Percentiles rank a stretch among this genome's conserved stretches.
Evolutionary conservation across 306 rosid genomes (phyloP).

Genomic region (Calophaca sinica): DNA sequence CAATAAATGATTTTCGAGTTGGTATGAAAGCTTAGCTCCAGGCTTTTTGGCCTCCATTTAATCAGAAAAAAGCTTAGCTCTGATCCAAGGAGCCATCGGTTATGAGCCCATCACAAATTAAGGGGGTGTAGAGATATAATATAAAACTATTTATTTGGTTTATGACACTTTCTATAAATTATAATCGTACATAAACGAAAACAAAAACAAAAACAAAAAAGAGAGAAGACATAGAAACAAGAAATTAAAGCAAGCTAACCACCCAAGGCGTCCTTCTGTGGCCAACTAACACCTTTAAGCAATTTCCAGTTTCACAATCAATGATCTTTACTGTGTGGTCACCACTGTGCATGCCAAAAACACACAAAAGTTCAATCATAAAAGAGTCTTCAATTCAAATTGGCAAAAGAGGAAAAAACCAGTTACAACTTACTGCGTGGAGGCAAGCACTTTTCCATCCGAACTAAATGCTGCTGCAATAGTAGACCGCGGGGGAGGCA

Average conservation of each 20-base stretch:
- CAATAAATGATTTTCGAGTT: constrained; percentile 8
- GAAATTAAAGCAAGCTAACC: constrained; percentile 50
- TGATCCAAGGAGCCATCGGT: constrained; percentile 7
- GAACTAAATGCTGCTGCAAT: constrained; percentile 65
- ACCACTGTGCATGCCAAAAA: constrained; percentile 49
- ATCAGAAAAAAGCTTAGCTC: no score
- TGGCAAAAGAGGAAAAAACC: constrained; percentile 24
- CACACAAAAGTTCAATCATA: constrained; percentile 31
- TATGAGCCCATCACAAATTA: neutral
- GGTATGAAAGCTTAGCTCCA: neutral
- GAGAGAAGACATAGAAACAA: constrained; percentile 28
- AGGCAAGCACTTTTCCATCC: constrained; percentile 59
- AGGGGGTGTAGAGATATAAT: neutral
- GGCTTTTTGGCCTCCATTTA: no score
- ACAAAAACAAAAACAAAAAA: neutral
- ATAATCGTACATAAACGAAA: neutral
- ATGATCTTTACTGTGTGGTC: constrained; percentile 61
- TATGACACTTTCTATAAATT: constrained; percentile 3
- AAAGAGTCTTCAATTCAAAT: constrained; percentile 20
- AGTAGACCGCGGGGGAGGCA: constrained; percentile 62
- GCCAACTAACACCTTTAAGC: constrained; percentile 59
- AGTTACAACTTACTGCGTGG: constrained; percentile 57
- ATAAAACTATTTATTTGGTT: constrained; percentile 8
- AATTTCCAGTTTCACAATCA: constrained; percentile 56
- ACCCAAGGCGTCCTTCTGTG: constrained; percentile 67